Evolutionary conservation across 148 eudicot genomes (phyloP).

Genomic region (Chenopodium album): DNA sequence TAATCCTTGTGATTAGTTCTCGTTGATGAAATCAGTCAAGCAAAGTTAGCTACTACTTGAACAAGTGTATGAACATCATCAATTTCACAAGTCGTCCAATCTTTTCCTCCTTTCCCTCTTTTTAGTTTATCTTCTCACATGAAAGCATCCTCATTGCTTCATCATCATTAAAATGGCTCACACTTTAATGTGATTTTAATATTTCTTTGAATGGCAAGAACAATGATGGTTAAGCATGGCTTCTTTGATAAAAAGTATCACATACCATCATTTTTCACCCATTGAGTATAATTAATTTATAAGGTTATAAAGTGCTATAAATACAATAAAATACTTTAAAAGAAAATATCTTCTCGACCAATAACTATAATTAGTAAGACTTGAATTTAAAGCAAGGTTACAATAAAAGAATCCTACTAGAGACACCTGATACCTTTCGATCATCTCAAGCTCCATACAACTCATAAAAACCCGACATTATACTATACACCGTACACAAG

Average conservation of each 20-base stretch:
- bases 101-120: background rate
- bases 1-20: conserved; percentile 10
- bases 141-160: background rate
- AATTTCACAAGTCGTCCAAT: conserved; percentile 2
- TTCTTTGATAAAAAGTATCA: background rate
- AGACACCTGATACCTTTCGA: no score
- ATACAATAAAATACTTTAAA: no score
- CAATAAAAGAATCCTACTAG: no score
- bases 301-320: no score
- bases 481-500: no score
- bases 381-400: no score
- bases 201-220: background rate
- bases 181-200: conserved; percentile 5
- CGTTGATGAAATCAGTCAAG: background rate
- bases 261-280: background rate
- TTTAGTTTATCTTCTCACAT: background rate
- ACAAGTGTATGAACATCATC: background rate
- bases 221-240: background rate
- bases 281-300: no score
- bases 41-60: background rate
- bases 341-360: no score
- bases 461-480: no score
- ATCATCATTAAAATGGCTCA: conserved; percentile 10
- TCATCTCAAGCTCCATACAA: no score
- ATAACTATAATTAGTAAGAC: no score